Evolutionary conservation across 768 basidiomycete species (phyloP), one percentile per base, ranked within the genome.

Genomic region (Boletellus emodensis): DNA sequence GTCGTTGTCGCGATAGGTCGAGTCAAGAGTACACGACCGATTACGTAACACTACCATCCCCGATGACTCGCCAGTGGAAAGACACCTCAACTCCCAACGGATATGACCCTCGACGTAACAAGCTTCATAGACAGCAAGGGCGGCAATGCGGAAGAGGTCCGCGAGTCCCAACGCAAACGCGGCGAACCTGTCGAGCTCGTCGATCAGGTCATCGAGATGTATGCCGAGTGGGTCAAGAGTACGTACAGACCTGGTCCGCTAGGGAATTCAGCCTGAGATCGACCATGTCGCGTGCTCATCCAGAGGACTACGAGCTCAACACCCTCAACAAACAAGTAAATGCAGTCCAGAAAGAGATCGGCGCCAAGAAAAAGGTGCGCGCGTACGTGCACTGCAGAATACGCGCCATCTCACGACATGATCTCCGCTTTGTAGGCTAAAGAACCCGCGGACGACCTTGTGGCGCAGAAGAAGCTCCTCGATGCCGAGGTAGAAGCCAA

Each of bases 221-320:
- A 97, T 62, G 70, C 79, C 10, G 89, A 93, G 58, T 97, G 94
- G 93, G 91, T 92, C 46, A 90, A 92, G 70, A 84, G 96, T 96
- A 66, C 65, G 90, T 39, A 36, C 33, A 8, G 39, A 48, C 44
- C 17, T 42, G 28, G 4, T 13, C 44, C 8, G 30, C 30, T 10
- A 0, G 24, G 24, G 24, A 26, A 26, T 26, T 4, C 24, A 26
- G 34, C 17, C 40, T 34, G n/a, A 42, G 20, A 47, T 49, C 39
- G 12, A 30, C 37, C 22, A 3, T 45, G 33, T 35, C 42, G 30
- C 13, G 17, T 50, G 33, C 46, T 51, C 39, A 56, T 37, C 0
- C 61, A 98, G 95, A 87, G 79, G 87, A 94, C 61, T 98, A 83
- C 63, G 91, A 96, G 44, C 75, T 82, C 18, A 90, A 88, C 60